A percentile compares a stretch with the other conserved stretches of the same genome.
These are phyloP conservation scores for Calocybe indica DNA, from an alignment of 768 basidiomycete species.

Conservation along the genomic window DNA sequence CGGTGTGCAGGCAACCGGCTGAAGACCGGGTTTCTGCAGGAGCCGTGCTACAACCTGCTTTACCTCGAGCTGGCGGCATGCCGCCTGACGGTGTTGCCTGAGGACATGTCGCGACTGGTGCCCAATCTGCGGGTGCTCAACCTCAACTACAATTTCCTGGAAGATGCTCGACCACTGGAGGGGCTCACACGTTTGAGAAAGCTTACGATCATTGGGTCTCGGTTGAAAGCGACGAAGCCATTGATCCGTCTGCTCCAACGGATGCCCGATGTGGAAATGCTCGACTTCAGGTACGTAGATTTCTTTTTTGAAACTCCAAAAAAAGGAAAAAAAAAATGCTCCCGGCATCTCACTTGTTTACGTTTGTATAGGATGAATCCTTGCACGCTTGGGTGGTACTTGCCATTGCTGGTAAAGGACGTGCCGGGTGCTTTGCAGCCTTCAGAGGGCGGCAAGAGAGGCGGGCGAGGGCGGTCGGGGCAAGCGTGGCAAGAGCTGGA, in stretches of 20 bases:
- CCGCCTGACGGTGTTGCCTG: constrained; percentile 70
- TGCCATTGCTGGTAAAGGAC: constrained; percentile 75
- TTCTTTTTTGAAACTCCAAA: constrained; percentile 8
- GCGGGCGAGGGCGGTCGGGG: constrained; percentile 17
- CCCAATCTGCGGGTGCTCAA: constrained; percentile 91
- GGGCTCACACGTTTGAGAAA: constrained; percentile 75
- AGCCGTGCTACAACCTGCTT: constrained; percentile 81
- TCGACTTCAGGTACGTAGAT: constrained; percentile 72
- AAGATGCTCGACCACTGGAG: constrained; percentile 59
- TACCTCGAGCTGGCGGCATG: constrained; percentile 93
- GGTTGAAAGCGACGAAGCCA: constrained; percentile 68
- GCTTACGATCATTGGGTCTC: constrained; percentile 80
- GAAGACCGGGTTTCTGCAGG: constrained; percentile 50
- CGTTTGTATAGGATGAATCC: constrained; percentile 74
- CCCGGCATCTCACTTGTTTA: not conserved
- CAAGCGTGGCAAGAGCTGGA: constrained; percentile 73
- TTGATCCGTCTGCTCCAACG: constrained; percentile 67
- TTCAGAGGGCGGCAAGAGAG: constrained; percentile 31
- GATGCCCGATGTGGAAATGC: constrained; percentile 78
- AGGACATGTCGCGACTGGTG: constrained; percentile 51
- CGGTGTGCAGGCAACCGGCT: constrained; percentile 64
- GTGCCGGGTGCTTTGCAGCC: constrained; percentile 63
- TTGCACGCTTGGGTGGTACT: constrained; percentile 92
- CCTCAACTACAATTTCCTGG: constrained; percentile 95
- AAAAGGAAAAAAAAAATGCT: not conserved